phyloP scores from a whole-genome alignment of 1,139 yeast species.

The Kodamaea derodonti region DNA sequence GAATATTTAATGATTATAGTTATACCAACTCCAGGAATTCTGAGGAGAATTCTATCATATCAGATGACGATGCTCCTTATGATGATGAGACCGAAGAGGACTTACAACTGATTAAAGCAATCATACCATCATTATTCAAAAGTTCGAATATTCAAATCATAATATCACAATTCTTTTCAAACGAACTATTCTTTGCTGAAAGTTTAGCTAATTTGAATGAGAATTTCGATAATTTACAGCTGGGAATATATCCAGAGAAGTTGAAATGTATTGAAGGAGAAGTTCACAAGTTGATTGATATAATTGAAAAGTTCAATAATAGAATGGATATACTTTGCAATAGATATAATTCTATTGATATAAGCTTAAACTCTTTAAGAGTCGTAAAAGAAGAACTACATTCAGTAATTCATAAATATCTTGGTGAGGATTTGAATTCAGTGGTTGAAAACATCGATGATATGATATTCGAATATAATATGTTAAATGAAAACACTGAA shows the following conservation, averaged over 20 bases:
- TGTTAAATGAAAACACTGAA: conserved; percentile 8
- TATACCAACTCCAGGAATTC: conserved; percentile 8
- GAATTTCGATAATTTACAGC: conserved; percentile 10
- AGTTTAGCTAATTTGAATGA: conserved; percentile 12
- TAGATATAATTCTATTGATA: conserved; percentile 5
- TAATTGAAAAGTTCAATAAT: conserved; percentile 11
- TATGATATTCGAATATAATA: conserved; percentile 15
- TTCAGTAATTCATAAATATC: conserved; percentile 9
- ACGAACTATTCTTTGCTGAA: conserved; percentile 15
- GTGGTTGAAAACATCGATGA: conserved; percentile 14
- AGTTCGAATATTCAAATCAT: conserved; percentile 7
- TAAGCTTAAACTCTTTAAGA: conserved; percentile 8
- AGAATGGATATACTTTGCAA: conserved; percentile 2
- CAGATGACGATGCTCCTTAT: conserved; percentile 6
- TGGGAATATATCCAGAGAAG: conserved; percentile 1
- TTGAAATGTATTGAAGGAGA: conserved; percentile 3
- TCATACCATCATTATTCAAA: conserved; percentile 13
- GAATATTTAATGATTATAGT: conserved; percentile 4
- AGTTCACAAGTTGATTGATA: conserved; percentile 6
- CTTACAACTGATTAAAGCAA: conserved; percentile 2
- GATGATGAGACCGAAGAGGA: not conserved
- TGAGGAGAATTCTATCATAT: conserved; percentile 8
- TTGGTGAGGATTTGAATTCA: conserved; percentile 12
- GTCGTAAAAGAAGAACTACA: conserved; percentile 9
- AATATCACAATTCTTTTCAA: conserved; percentile 12